A percentile compares a stretch with the other conserved stretches of the same genome.
These are phyloP conservation scores for Hyparrhenia diplandra DNA, from an alignment of 176 grass and related monocot species.

Conservation along the genomic window DNA sequence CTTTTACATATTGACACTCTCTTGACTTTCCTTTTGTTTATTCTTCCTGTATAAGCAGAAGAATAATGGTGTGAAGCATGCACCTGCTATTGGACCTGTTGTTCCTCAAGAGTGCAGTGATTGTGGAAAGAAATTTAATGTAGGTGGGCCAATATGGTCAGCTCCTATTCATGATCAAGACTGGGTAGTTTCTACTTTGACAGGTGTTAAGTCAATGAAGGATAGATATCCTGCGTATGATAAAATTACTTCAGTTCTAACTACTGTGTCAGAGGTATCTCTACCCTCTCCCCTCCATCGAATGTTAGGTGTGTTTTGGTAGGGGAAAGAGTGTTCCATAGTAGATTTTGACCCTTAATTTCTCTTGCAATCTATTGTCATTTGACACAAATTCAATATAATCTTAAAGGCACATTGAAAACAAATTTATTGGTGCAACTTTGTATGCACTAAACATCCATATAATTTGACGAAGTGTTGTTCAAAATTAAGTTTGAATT, in stretches of 20 bases:
- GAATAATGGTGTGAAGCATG: slow-evolving; percentile 80
- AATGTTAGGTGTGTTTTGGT: neutral
- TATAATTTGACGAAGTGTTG: neutral
- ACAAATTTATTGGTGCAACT: neutral
- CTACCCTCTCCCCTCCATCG: neutral
- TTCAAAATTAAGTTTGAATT: neutral
- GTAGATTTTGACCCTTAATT: neutral
- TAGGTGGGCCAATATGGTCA: slow-evolving; percentile 95
- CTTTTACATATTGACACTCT: neutral
- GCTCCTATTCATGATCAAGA: slow-evolving; percentile 96
- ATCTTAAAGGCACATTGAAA: neutral
- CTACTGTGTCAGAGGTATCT: slow-evolving; percentile 74
- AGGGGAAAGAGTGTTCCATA: neutral
- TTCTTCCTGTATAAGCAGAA: slow-evolving; percentile 24
- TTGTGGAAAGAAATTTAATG: slow-evolving; percentile 86
- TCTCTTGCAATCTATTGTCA: neutral
- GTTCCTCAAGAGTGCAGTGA: slow-evolving; percentile 86
- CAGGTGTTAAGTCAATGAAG: slow-evolving; percentile 57
- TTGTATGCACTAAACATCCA: neutral
- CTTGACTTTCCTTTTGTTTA: slow-evolving; percentile 30
- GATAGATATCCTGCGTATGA: slow-evolving; percentile 84
- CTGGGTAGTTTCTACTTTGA: slow-evolving; percentile 77
- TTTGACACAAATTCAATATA: neutral
- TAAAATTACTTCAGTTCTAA: slow-evolving; percentile 81
- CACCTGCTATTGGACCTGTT: slow-evolving; percentile 80